These are phyloP conservation scores for Calonectria leucothoes DNA, from an alignment of 2,329 filamentous ascomycete species.

Conservation along the genomic window DNA sequence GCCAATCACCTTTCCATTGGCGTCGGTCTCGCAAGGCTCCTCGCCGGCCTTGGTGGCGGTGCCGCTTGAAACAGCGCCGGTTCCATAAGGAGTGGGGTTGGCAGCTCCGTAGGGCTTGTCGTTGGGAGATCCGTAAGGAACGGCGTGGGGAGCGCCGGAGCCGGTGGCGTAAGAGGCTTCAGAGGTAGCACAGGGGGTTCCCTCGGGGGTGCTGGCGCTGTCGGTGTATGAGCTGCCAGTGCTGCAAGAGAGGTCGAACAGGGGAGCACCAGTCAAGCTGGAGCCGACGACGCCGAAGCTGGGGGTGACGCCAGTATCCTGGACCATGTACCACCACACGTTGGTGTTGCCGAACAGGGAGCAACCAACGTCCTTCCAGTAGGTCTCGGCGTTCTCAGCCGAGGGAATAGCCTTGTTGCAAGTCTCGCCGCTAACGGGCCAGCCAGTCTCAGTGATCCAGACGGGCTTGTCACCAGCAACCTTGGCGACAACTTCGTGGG, in stretches of 20 bases:
- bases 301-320: slow-evolving; percentile 72
- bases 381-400: slow-evolving; percentile 77
- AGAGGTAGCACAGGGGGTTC: neutral
- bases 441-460: slow-evolving; percentile 92
- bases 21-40: neutral
- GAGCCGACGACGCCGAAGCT: slow-evolving; percentile 77
- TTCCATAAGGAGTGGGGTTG: neutral
- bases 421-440: slow-evolving; percentile 78
- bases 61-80: neutral
- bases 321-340: slow-evolving; percentile 83
- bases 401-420: slow-evolving; percentile 73
- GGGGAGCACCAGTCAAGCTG: slow-evolving; percentile 62
- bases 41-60: neutral
- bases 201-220: slow-evolving; percentile 13
- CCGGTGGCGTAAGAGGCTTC: neutral
- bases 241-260: slow-evolving; percentile 71
- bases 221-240: slow-evolving; percentile 26
- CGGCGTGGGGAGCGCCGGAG: neutral
- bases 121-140: neutral
- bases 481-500: slow-evolving; percentile 68
- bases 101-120: neutral
- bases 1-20: neutral
- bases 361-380: slow-evolving; percentile 85
- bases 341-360: slow-evolving; percentile 72
- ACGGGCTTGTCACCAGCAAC: slow-evolving; percentile 76